These are phyloP conservation scores for Candida smagusa DNA, from an alignment of 1,139 yeast genomes.

Conservation along the genomic window DNA sequence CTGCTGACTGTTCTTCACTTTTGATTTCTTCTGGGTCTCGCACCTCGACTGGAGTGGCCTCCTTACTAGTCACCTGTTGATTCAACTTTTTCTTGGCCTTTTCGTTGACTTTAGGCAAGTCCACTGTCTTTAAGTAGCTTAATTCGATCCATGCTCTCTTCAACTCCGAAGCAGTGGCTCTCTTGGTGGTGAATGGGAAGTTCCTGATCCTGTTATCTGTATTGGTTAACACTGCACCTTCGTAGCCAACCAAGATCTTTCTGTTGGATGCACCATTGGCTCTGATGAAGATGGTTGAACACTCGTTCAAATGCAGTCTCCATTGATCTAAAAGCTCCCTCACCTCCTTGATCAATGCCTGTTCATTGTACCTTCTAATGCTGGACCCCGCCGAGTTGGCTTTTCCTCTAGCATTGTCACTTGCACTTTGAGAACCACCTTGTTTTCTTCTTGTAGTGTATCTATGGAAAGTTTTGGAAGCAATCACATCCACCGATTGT, in stretches of 20 bases:
- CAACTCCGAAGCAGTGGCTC: conserved; percentile 83
- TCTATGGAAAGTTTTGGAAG: conserved; percentile 86
- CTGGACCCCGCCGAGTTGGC: conserved; percentile 96
- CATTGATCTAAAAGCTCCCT: conserved; percentile 64
- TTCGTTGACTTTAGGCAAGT: conserved; percentile 50
- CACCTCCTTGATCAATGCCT: conserved; percentile 74
- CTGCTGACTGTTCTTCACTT: conserved; percentile 45
- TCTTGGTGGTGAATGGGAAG: conserved; percentile 85
- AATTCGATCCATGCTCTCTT: conserved; percentile 83
- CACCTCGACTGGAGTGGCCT: conserved; percentile 18
- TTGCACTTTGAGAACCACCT: conserved; percentile 95
- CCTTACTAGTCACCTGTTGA: neutral
- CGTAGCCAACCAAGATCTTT: conserved; percentile 65
- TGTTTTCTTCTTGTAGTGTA: conserved; percentile 96
- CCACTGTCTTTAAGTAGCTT: conserved; percentile 54
- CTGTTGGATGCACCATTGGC: conserved; percentile 77
- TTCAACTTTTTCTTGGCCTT: conserved; percentile 20
- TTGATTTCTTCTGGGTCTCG: conserved; percentile 30
- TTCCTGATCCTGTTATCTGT: conserved; percentile 58
- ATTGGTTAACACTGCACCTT: conserved; percentile 45
- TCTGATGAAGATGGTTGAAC: conserved; percentile 72
- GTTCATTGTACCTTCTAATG: conserved; percentile 85
- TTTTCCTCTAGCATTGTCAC: conserved; percentile 88
- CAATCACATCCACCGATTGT: conserved; percentile 63
- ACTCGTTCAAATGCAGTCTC: conserved; percentile 55